Base-by-base conservation (phyloP, 2,329 filamentous ascomycete species). In the Emergomyces orientalis region DNA sequence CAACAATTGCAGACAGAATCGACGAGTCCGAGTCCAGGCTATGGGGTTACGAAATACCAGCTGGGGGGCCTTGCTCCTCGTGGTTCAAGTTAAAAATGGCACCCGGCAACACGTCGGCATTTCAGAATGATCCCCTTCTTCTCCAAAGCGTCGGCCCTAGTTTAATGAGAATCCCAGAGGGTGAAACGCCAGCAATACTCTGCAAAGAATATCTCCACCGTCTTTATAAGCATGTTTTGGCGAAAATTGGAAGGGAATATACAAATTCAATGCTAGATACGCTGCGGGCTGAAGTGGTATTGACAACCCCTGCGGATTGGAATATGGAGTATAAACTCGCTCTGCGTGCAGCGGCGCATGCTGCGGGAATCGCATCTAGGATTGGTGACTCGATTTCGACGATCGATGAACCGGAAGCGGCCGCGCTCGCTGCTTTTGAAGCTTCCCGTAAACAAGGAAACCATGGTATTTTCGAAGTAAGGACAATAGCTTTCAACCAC, bases 11-110 rank as follows among this genome's bases (percentile, higher is more conserved):
- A 1, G 61, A 64, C 52, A 32, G 25, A 22, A 41, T 11, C 2
- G 64, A 67, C 22, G 62, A 63, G n/a, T 39, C 34, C 25, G 79
- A 84, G 66, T 75, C 81, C 14, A 54, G 62, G 32, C 5, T 11
- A 9, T 69, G 65, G 65, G 68, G 68, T 1, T 62, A 63, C 32
- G 59, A 64, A 32, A 61, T 67, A 19, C 39, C 52, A 13, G 14
- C 60, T 2, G 56, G 27, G 3, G 59, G 62, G 60, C 41, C 37
- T 3, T 37, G 58, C 14, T 67, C 64, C 14, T 49, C 62, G 1
- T 69, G 66, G 68, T 64, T 65, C 47, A 69, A 69, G 32, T 62
- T 69, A 3, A n/a, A 56, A 13, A 62, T 69, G 55, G 65, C 65
- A 3, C 51, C 60, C 0, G 55, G 63, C 6, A 39, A 39, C 17